These are phyloP conservation scores for Chrysoporthe austroafricana DNA, from an alignment of 2,329 filamentous ascomycete species.

Conservation along the genomic window DNA sequence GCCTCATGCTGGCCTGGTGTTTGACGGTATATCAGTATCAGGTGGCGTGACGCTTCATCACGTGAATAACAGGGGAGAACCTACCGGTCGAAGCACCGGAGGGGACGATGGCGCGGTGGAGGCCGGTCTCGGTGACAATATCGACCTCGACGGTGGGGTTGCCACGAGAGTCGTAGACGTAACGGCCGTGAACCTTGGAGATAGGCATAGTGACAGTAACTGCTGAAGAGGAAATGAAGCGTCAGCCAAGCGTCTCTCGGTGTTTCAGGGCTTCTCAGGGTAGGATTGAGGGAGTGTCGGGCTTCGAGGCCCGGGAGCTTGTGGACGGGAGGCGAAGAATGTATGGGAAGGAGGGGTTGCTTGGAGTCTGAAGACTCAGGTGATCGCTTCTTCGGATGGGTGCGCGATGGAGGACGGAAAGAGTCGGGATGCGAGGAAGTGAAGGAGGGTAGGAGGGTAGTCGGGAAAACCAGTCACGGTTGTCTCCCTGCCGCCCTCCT, in stretches of 20 bases:
- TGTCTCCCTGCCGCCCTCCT: neutral
- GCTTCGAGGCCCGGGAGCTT: neutral
- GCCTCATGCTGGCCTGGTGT: conserved; percentile 81
- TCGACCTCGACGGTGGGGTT: conserved; percentile 99
- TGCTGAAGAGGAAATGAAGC: neutral
- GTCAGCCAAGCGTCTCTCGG: conserved; percentile 12
- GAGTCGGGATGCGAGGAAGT: neutral
- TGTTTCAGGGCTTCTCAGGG: neutral
- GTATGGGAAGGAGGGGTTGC: too few relatives aligned
- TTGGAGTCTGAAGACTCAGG: neutral
- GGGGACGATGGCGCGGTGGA: conserved; percentile 96
- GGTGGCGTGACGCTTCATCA: conserved; percentile 16
- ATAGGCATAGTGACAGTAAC: conserved; percentile 73
- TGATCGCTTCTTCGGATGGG: neutral
- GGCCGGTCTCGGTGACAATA: conserved; percentile 91
- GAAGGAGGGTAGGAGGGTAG: neutral
- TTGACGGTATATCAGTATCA: conserved; percentile 28
- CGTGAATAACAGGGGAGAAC: conserved; percentile 41
- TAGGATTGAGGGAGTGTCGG: neutral
- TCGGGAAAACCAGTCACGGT: neutral
- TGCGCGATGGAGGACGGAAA: neutral
- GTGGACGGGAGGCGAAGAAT: neutral
- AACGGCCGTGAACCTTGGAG: conserved; percentile 88
- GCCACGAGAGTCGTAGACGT: conserved; percentile 96
- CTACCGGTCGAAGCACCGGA: conserved; percentile 93